Conservation (phyloP, 1,139 yeast genomes). For the Insectozyma bohioensis region DNA sequence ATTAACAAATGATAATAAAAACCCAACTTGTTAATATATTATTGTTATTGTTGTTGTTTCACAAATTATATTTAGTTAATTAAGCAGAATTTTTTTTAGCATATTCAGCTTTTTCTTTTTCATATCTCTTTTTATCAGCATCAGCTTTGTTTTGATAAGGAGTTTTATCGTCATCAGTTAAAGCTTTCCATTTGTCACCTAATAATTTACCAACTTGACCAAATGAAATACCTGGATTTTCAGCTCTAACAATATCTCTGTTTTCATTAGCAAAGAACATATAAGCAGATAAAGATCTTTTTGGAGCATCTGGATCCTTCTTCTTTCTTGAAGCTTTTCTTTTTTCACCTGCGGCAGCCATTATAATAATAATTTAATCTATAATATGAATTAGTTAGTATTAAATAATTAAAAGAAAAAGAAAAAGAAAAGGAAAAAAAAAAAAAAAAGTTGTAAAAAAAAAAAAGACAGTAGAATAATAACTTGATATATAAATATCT, state of each 20-base stretch:
- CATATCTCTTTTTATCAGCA: constrained; percentile 96
- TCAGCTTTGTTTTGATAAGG: constrained; percentile 94
- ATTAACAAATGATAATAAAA: no score
- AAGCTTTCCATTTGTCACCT: constrained; percentile 96
- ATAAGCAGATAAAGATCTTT: constrained; percentile 96
- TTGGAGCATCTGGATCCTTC: constrained; percentile 98
- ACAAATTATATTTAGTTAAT: no score
- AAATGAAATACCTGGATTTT: constrained; percentile 90
- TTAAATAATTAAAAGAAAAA: no score
- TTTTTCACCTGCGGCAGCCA: constrained; percentile 35
- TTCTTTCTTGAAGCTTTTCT: constrained; percentile 51
- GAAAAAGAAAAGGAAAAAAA: no score
- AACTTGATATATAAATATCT: neutral
- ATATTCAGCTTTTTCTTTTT: constrained; percentile 91
- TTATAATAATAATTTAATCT: constrained; percentile 4
- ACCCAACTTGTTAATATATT: no score
- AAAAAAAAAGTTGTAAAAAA: no score
- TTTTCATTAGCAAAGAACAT: constrained; percentile 98
- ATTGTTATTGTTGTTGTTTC: no score
- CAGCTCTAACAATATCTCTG: constrained; percentile 92
- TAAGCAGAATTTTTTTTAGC: constrained; percentile 43
- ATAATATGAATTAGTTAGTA: constrained; percentile 2
- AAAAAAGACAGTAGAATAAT: neutral
- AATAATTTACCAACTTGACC: constrained; percentile 90
- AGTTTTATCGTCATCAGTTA: constrained; percentile 72